These are phyloP conservation scores for Aphanoascus verrucosus DNA, from an alignment of 2,329 filamentous ascomycete genomes.

Conservation along the genomic window DNA sequence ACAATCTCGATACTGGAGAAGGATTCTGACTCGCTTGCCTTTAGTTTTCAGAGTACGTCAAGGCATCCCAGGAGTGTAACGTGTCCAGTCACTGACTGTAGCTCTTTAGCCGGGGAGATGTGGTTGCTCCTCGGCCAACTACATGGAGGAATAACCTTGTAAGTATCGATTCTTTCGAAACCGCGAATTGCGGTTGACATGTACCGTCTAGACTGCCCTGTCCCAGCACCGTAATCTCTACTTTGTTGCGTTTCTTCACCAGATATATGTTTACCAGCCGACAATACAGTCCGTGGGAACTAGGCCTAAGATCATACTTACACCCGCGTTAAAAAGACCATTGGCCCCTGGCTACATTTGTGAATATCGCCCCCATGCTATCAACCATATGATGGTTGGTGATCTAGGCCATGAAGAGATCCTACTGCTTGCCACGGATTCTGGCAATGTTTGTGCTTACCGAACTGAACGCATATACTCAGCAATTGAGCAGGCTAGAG, in stretches of 20 bases:
- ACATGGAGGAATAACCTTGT: slow-evolving; percentile 39
- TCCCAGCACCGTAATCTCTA: slow-evolving; percentile 40
- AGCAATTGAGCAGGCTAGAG: slow-evolving; percentile 29
- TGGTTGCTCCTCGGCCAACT: slow-evolving; percentile 24
- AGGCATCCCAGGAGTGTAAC: background rate
- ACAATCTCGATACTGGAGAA: background rate
- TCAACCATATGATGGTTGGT: slow-evolving; percentile 60
- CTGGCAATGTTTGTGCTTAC: slow-evolving; percentile 64
- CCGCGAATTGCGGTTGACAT: slow-evolving; percentile 8
- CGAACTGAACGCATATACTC: slow-evolving; percentile 46
- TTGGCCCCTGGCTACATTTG: slow-evolving; percentile 47
- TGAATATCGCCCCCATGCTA: slow-evolving; percentile 43
- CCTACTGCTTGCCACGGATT: slow-evolving; percentile 57
- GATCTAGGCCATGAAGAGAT: slow-evolving; percentile 61
- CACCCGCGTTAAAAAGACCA: slow-evolving; percentile 31
- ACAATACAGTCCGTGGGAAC: slow-evolving; percentile 30
- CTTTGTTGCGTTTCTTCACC: slow-evolving; percentile 33
- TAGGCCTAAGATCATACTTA: slow-evolving; percentile 34
- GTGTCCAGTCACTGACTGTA: background rate
- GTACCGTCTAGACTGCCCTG: slow-evolving; percentile 29
- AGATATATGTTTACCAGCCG: slow-evolving; percentile 39
- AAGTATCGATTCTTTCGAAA: slow-evolving; percentile 10
- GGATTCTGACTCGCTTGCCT: background rate
- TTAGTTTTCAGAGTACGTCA: slow-evolving; percentile 10
- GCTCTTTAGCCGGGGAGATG: slow-evolving; percentile 21